These are phyloP conservation scores for Erysimum cheiri DNA, from an alignment of 441 rosid species.

Conservation along the genomic window DNA sequence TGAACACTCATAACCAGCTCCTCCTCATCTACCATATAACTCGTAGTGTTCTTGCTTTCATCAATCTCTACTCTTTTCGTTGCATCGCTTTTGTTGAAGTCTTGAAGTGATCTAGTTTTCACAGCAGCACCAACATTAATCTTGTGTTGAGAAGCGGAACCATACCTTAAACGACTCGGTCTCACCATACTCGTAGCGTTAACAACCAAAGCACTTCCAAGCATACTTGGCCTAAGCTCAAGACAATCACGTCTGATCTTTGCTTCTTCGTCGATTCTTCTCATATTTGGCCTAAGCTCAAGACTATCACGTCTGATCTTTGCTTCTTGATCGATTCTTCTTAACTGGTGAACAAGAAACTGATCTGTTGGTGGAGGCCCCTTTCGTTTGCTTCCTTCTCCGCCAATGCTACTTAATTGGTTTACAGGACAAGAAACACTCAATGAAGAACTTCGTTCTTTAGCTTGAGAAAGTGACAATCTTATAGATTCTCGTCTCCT, in stretches of 20 bases:
- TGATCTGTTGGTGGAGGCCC: not conserved
- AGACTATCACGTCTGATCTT: not conserved
- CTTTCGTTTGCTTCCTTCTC: not conserved
- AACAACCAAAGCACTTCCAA: not conserved
- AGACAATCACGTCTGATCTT: not conserved
- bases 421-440: not conserved
- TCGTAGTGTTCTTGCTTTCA: not conserved
- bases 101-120: not conserved
- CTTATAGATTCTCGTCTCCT: not conserved
- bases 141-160: not conserved
- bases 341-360: not conserved
- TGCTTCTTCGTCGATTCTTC: not conserved
- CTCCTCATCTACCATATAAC: not conserved
- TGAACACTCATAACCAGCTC: constrained; percentile 47
- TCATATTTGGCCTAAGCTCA: not conserved
- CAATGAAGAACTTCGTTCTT: not conserved
- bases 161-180: not conserved
- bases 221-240: not conserved
- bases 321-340: not conserved
- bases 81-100: not conserved
- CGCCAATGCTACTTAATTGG: not conserved
- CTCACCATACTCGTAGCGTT: not conserved
- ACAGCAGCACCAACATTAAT: not conserved
- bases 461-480: too few species aligned
- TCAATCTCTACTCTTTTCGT: not conserved